Evolutionary conservation across 2,329 filamentous ascomycete genomes (phyloP).

Genomic region (Colletotrichum liriopes): DNA sequence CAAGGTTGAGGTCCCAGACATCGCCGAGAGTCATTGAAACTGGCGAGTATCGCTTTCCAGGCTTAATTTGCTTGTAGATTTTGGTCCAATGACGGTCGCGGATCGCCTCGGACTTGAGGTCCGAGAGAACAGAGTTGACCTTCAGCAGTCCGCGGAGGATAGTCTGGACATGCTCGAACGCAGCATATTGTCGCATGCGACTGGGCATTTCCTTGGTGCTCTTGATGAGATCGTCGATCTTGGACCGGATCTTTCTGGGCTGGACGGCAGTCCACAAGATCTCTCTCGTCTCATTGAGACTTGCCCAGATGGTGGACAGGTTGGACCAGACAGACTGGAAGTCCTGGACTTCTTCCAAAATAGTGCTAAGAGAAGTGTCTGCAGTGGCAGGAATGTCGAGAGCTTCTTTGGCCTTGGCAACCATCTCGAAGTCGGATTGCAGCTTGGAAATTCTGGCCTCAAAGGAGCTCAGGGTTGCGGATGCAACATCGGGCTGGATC

Average conservation of each 20-base stretch:
- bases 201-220: slow-evolving; percentile 99
- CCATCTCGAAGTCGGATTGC: slow-evolving; percentile 91
- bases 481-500: slow-evolving; percentile 91
- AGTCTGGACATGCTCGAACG: slow-evolving; percentile 98
- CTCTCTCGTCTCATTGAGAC: slow-evolving; percentile 92
- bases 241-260: slow-evolving; percentile 90
- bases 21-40: slow-evolving; percentile 97
- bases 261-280: slow-evolving; percentile 96
- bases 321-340: slow-evolving; percentile 99
- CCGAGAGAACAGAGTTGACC: slow-evolving; percentile 88
- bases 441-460: slow-evolving; percentile 88
- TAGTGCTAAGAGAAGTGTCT: slow-evolving; percentile 85
- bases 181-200: slow-evolving; percentile 98
- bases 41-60: slow-evolving; percentile 93
- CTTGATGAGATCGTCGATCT: slow-evolving; percentile 93
- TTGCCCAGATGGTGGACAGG: slow-evolving; percentile 96
- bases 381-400: slow-evolving; percentile 87
- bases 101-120: slow-evolving; percentile 96
- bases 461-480: slow-evolving; percentile 84
- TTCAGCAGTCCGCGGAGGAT: slow-evolving; percentile 91
- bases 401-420: slow-evolving; percentile 96
- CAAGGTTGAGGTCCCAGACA: slow-evolving; percentile 96
- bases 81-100: slow-evolving; percentile 97
- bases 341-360: slow-evolving; percentile 96
- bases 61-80: slow-evolving; percentile 96